A percentile compares a stretch with the other conserved stretches of the same genome.
Evolutionary conservation across 495 filamentous ascomycete species (phyloP).

Genomic region (Parathielavia hyrcaniae): DNA sequence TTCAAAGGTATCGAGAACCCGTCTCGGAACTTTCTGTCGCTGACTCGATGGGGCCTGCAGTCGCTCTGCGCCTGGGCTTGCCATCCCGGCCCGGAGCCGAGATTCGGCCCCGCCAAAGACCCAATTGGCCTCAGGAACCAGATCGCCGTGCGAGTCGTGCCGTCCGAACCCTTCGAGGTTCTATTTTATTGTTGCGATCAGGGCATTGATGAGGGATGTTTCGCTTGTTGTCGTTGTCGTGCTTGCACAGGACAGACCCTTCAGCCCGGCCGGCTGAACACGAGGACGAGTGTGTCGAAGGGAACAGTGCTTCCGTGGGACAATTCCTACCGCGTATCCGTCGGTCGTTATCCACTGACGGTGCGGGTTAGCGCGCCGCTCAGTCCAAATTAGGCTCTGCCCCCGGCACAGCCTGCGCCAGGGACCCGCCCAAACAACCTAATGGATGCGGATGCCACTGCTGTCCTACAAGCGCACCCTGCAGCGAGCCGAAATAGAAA

Average conservation of each 20-base stretch:
- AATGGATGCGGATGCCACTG: no score
- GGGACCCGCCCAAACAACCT: not conserved
- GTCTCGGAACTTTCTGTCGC: no score
- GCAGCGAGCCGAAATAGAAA: constrained; percentile 5
- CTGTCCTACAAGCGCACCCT: constrained; percentile 1
- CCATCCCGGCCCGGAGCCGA: not conserved
- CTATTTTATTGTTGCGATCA: no score
- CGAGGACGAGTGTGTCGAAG: not conserved
- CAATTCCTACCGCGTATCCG: not conserved
- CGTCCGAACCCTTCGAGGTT: not conserved
- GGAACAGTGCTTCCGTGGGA: not conserved
- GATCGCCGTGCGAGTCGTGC: not conserved
- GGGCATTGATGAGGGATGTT: no score
- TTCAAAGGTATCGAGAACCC: no score
- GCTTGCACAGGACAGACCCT: not conserved
- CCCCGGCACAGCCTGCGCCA: constrained; percentile 9
- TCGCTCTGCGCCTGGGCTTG: not conserved
- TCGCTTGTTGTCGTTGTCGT: no score
- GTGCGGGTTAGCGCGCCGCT: constrained; percentile 4
- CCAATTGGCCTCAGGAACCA: not conserved
- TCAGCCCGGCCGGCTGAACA: not conserved
- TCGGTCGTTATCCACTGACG: not conserved
- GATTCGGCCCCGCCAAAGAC: not conserved
- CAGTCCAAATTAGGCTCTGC: not conserved
- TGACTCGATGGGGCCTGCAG: no score